Conservation (phyloP, 2,329 filamentous ascomycete genomes). For the Aspergillus sp. region DNA sequence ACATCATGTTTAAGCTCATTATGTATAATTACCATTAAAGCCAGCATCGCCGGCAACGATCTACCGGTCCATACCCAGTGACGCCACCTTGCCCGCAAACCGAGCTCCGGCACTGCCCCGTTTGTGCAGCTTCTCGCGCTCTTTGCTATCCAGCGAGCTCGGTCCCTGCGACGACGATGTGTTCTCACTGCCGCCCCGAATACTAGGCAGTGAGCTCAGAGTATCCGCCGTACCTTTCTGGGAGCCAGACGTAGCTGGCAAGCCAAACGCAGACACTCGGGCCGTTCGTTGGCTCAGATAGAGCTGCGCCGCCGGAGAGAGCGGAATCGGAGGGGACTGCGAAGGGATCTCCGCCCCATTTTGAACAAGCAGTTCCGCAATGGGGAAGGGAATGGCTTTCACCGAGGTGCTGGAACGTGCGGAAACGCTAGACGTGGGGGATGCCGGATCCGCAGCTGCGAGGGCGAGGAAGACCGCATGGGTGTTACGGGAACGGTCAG, state of each 20-base stretch:
- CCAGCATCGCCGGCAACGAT: not conserved
- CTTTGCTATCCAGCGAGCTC: constrained; percentile 39
- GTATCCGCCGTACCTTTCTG: constrained; percentile 51
- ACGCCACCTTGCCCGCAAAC: constrained; percentile 52
- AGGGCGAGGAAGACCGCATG: constrained; percentile 88
- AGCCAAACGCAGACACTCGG: constrained; percentile 25
- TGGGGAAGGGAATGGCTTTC: constrained; percentile 67
- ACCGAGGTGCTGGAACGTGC: constrained; percentile 32
- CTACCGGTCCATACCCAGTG: constrained; percentile 42
- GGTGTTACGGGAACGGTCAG: constrained; percentile 82
- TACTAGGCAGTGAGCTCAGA: constrained; percentile 59
- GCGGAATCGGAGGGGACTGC: constrained; percentile 73
- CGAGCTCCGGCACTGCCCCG: constrained; percentile 74
- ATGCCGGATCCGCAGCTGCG: constrained; percentile 85
- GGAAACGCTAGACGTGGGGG: constrained; percentile 47
- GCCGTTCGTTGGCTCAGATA: constrained; percentile 76
- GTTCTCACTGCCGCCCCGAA: constrained; percentile 35
- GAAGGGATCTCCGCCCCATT: constrained; percentile 87
- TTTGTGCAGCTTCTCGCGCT: constrained; percentile 73
- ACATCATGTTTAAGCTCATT: constrained; percentile 16
- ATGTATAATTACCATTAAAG: constrained; percentile 18
- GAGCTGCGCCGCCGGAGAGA: constrained; percentile 73
- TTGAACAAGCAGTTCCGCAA: constrained; percentile 87
- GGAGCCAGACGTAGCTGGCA: constrained; percentile 43
- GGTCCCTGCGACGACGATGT: constrained; percentile 25